Conservation (phyloP, 768 basidiomycete species). For the Lactifluus rugatus region DNA sequence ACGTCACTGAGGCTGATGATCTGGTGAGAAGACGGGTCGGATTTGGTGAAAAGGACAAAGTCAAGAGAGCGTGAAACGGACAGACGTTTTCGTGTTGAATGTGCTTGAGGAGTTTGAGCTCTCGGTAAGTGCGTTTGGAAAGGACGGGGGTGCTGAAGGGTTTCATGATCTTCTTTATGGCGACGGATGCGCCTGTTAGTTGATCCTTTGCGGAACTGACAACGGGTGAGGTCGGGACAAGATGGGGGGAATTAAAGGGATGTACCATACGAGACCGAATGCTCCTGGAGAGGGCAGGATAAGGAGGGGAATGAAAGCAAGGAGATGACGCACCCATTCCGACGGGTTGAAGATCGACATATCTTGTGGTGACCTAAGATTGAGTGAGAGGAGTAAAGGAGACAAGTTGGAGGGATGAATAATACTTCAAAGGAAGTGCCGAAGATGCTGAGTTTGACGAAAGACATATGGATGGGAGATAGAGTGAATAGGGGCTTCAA, state of each 20-base stretch:
- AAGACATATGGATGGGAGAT: conserved; percentile 45
- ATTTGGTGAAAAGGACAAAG: background rate
- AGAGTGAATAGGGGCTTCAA: conserved; percentile 5
- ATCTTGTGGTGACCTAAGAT: conserved; percentile 85
- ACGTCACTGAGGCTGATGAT: conserved; percentile 98
- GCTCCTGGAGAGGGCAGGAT: conserved; percentile 46
- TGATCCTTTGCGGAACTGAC: conserved; percentile 88
- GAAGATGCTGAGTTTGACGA: conserved; percentile 97
- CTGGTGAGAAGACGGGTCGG: conserved; percentile 31
- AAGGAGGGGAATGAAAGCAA: background rate
- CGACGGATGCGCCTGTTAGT: conserved; percentile 85
- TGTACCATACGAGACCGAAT: conserved; percentile 93
- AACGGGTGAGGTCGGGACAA: background rate
- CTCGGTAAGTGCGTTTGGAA: conserved; percentile 93
- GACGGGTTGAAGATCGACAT: conserved; percentile 98
- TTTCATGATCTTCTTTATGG: conserved; percentile 99
- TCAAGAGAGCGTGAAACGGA: conserved; percentile 7
- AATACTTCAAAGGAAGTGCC: conserved; percentile 91
- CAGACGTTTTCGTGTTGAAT: conserved; percentile 96
- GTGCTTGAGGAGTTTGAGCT: conserved; percentile 96
- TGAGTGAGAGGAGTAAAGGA: background rate
- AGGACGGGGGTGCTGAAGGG: conserved; percentile 99
- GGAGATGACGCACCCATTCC: conserved; percentile 76
- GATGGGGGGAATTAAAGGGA: background rate
- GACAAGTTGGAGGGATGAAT: conserved; percentile 15